Base-by-base conservation (phyloP, 495 filamentous ascomycete species). In the Penicillium argentinense region DNA sequence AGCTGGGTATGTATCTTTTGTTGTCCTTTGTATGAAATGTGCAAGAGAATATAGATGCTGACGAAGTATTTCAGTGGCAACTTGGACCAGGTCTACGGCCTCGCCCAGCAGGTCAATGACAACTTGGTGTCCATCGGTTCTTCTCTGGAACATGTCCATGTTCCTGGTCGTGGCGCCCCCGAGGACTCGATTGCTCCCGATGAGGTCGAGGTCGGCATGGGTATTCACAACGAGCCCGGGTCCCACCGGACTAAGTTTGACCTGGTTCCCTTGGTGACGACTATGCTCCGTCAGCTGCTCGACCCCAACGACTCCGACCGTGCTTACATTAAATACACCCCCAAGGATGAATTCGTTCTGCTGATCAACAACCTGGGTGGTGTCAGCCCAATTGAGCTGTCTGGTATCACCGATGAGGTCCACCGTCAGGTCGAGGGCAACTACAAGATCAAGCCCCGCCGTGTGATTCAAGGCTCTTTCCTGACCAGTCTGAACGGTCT, bases 161-260 rank as follows among this genome's bases (percentile, higher is more conserved):
- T 98, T 0, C 93, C 93, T 0, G 93, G 93, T 9, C 77, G 89
- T 56, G 77, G 64, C 2, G 52, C 66, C 9, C 57, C 68, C 14
- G 68, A 77, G n/a, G 86, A 83, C 32, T 68, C 68, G 4, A 68
- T 95, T 46, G 73, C 70, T 23, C 61, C 73, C 0, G 84, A 82
- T 30, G 86, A 97, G 71, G 83, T 95, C 16, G 93, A 98, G 72
- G 77, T 98, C 54, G 93, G 93, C 6, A 98, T 97, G 93, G 93
- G 93, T 9, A 97, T 97, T 64, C 93, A 98, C 66, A 98, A 98
- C 61, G 93, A 98, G 68, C 81, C 88, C 1, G 93, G 93, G 1
- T 91, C 83, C 11, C 87, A 84, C 57, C 77, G 86, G 34, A 63
- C 75, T 36, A 86, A 83, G 49, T 74, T 83, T 4, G 75, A 82